Percentiles rank a stretch among this genome's conserved stretches.
Evolutionary conservation across 306 rosid species (phyloP).

Genomic region (Vigna trinervia): DNA sequence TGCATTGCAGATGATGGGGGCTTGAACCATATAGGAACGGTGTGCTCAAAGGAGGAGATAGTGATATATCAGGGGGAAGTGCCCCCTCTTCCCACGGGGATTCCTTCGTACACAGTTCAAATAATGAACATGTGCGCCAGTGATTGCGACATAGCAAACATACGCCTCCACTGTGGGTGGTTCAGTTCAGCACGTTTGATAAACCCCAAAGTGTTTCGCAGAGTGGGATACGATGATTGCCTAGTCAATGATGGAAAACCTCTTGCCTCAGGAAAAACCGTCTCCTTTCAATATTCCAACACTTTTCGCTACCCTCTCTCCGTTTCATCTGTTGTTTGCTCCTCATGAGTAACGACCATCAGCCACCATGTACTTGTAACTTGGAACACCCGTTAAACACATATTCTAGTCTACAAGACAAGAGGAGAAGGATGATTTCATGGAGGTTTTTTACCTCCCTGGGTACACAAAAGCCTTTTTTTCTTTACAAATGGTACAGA

Average conservation of each 20-base stretch:
- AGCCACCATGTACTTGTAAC: not conserved
- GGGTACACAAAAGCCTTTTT: not conserved
- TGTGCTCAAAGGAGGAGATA: constrained; percentile 60
- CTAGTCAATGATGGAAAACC: constrained; percentile 58
- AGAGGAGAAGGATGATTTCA: too few relatives aligned
- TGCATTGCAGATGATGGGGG: constrained; percentile 37
- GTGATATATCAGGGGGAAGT: constrained; percentile 55
- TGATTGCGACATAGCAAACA: constrained; percentile 61
- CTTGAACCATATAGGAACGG: constrained; percentile 43
- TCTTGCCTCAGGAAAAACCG: constrained; percentile 53
- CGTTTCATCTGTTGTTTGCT: constrained; percentile 60
- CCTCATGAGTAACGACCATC: not conserved
- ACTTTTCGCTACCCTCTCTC: constrained; percentile 59
- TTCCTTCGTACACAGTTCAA: constrained; percentile 59
- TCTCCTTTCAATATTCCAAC: constrained; percentile 71
- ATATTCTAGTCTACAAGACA: too few relatives aligned
- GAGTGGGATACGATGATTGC: constrained; percentile 62
- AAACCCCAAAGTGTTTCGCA: constrained; percentile 56
- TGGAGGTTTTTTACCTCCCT: too few relatives aligned
- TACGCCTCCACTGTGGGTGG: constrained; percentile 69
- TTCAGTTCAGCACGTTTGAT: constrained; percentile 69
- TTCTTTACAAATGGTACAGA: not conserved
- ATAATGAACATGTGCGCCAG: constrained; percentile 56
- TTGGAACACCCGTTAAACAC: not conserved
- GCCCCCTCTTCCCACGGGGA: constrained; percentile 61